Evolutionary conservation across 2,329 filamentous ascomycete species (phyloP), one percentile per base, ranked within the genome.

Genomic region (Cadophora malorum): DNA sequence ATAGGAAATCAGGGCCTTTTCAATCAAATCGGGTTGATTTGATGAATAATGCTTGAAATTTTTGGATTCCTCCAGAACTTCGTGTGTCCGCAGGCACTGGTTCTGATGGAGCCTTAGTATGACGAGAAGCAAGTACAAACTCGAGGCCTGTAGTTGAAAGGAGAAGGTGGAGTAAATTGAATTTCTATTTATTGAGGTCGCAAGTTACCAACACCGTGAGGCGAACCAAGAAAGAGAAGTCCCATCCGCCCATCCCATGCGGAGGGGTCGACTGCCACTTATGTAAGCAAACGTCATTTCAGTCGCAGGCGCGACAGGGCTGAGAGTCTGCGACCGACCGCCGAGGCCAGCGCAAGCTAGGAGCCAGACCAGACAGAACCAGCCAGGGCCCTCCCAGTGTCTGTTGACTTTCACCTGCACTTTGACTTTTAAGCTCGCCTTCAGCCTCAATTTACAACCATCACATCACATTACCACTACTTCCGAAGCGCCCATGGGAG

Each of bases 1-100:
- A 52, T 38, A 63, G 38, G 45, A n/a, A 31, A 25, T 53, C 47
- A 41, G 31, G 61, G 49, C 35, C 61, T 63, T 63, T 63, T 28
- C 45, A 16, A 7, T 63, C 35, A 41, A 59, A 55, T 19, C 38
- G 41, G 8, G 1, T 28, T 31, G 59, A 35, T 31, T 33, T 62
- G 59, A 49, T 62, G 38, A 62, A 31, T 62, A 62, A 62, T 50
- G 45, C 45, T 33, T 47, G 21, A 5, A 28, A 31, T 14, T n/a
- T 16, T 25, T 45, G 41, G 14, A 9, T 19, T 33, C 19, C 55
- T 12, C 9, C 25, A 62, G 25, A 62, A 23, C 6, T 25, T 31
- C 59, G 41, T 33, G 50, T 12, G 1, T 33, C 16, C 14, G 14
- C 59, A 10, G 41, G n/a, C 16, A 7, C 8, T 19, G 45, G 33